These are phyloP conservation scores for Kluyveromyces nonfermentans DNA, from an alignment of 805 yeast species.

Conservation along the genomic window DNA sequence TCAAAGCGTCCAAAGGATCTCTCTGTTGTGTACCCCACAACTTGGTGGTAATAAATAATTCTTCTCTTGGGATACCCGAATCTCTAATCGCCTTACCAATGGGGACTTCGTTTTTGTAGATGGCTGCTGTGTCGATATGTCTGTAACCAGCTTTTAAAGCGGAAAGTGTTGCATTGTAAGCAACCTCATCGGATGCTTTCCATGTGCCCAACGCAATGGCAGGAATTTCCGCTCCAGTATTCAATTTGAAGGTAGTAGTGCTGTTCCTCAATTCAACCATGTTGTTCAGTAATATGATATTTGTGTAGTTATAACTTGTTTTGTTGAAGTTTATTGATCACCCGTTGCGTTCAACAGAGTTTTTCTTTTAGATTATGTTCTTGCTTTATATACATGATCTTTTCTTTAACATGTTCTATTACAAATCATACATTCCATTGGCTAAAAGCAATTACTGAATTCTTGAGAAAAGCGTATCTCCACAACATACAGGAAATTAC, in stretches of 20 bases:
- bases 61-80: slow-evolving; percentile 53
- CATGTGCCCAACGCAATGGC: slow-evolving; percentile 70
- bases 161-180: slow-evolving; percentile 43
- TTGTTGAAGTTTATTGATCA: too few relatives aligned
- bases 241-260: slow-evolving; percentile 32
- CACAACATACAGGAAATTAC: too few relatives aligned
- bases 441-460: too few relatives aligned
- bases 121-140: slow-evolving; percentile 72
- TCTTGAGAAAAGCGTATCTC: too few relatives aligned
- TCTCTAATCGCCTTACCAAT: slow-evolving; percentile 51
- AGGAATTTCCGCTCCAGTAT: slow-evolving; percentile 58
- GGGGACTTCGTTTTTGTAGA: slow-evolving; percentile 55
- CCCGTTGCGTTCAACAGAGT: too few relatives aligned
- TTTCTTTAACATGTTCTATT: too few relatives aligned
- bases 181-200: slow-evolving; percentile 47
- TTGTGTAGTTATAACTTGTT: too few relatives aligned
- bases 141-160: slow-evolving; percentile 61
- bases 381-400: too few relatives aligned
- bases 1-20: slow-evolving; percentile 43
- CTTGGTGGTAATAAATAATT: slow-evolving; percentile 64
- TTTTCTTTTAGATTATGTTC: too few relatives aligned
- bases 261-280: background rate
- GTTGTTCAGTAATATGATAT: too few relatives aligned
- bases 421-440: too few relatives aligned
- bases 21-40: slow-evolving; percentile 48